phyloP scores from a whole-genome alignment of 192 early-diverging fungal genomes.

The Dissophora ornata region DNA sequence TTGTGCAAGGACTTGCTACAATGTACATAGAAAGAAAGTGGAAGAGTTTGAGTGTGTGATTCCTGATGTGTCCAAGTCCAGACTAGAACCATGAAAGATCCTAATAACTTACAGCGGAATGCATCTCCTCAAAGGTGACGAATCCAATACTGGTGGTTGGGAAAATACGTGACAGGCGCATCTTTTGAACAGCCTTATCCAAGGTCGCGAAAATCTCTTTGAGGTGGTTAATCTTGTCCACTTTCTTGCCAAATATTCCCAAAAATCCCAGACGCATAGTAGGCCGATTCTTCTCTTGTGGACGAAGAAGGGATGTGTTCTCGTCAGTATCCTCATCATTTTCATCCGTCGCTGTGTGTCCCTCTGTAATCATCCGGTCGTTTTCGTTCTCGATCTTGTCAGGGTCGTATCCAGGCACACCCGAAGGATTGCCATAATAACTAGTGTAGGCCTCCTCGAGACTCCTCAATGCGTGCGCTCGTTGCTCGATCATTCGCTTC shows the following conservation, averaged over 20 bases:
- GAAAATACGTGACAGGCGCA: constrained; percentile 55
- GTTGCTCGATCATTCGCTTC: constrained; percentile 63
- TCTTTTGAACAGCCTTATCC: constrained; percentile 65
- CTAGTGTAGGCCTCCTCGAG: constrained; percentile 68
- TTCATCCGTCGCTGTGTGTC: constrained; percentile 1
- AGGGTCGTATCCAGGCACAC: constrained; percentile 71
- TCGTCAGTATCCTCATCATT: neutral
- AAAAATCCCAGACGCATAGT: constrained; percentile 57
- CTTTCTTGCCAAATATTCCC: constrained; percentile 65
- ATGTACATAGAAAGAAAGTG: neutral
- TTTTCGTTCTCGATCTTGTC: constrained; percentile 47
- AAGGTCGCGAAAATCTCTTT: constrained; percentile 63
- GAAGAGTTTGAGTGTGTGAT: no score
- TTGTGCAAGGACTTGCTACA: constrained; percentile 72
- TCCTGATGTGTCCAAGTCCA: no score
- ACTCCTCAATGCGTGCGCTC: constrained; percentile 62
- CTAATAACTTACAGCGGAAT: constrained; percentile 66
- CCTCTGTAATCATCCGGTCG: neutral
- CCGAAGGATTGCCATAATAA: constrained; percentile 79
- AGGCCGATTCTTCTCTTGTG: constrained; percentile 39
- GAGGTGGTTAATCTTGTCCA: constrained; percentile 76
- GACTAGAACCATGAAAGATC: no score
- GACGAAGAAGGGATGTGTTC: constrained; percentile 3
- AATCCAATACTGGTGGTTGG: constrained; percentile 72
- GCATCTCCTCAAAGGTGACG: constrained; percentile 82